Percentiles rank a stretch among this genome's conserved stretches.
These are phyloP conservation scores for Fusarium abutilonis DNA, from an alignment of 2,329 filamentous ascomycete species.

Conservation along the genomic window DNA sequence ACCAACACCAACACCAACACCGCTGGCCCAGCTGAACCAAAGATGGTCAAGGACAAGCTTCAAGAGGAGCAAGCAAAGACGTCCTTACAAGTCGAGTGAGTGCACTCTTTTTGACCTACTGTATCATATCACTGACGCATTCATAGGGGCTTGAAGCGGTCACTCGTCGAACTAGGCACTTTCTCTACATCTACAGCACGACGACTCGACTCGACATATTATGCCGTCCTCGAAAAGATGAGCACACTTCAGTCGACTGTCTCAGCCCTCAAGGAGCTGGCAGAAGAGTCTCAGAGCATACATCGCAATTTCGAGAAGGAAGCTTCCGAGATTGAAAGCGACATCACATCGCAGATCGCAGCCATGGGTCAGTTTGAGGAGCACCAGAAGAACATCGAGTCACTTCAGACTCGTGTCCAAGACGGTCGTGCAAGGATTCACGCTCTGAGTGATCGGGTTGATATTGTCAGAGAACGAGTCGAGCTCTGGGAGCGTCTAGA, in stretches of 20 bases:
- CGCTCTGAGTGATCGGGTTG: conserved; percentile 69
- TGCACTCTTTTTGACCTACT: background rate
- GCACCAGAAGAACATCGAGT: conserved; percentile 71
- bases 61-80: conserved; percentile 52
- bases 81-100: conserved; percentile 49
- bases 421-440: conserved; percentile 68
- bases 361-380: conserved; percentile 69
- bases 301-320: conserved; percentile 69
- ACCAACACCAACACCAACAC: conserved; percentile 12
- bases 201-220: conserved; percentile 78
- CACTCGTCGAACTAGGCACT: conserved; percentile 63
- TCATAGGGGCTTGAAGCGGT: conserved; percentile 59
- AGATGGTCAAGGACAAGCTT: conserved; percentile 51
- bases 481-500: conserved; percentile 75
- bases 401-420: conserved; percentile 69
- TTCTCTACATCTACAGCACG: conserved; percentile 71
- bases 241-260: conserved; percentile 72
- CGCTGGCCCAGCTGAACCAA: conserved; percentile 32
- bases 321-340: conserved; percentile 65
- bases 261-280: conserved; percentile 72
- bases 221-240: conserved; percentile 75
- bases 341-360: conserved; percentile 69
- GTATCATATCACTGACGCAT: conserved; percentile 37
- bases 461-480: conserved; percentile 69
- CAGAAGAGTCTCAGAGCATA: conserved; percentile 66